Evolutionary conservation across 176 grass and related monocot species (phyloP), one percentile per base, ranked within the genome.

Genomic region (Hsuehochloa calcarea): DNA sequence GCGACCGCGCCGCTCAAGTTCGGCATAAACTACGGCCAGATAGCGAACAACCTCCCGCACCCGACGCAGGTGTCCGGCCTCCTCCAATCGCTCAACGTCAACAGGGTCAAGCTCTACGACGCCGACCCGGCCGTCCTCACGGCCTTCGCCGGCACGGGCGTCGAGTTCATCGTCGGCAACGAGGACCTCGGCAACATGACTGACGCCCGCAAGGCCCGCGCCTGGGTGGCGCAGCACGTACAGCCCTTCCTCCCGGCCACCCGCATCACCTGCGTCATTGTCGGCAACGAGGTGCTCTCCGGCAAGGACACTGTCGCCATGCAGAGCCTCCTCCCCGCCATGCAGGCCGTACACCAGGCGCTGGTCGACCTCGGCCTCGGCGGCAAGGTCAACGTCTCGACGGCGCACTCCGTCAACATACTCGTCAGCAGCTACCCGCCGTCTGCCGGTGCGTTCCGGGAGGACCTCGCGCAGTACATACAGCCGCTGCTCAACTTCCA

Each of bases 1-100:
- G 72, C 79, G 39, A 50, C 68, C 22, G 75, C 80, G 61, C 45
- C 81, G 20, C 71, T 67, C 22, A 87, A 84, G 85, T 88, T 92
- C 64, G 94, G 94, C 34, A 97, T 97, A 80, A 97, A 97, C 74
- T 97, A 97, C 37, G 94, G 94, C 14, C 94, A 97, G 74, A 78
- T 97, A 6, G 94, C 91, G 49, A 81, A 92, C 79, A 90, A 97
- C 74, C 89, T 97, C 0, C 94, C 91, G 0, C 76, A 78, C 38
- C 94, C 89, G 50, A 4, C 87, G 11, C 85, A 92, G 80, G 94
- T 97, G 22, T 87, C 84, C 8, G 84, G 62, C 59, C 75, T 97
- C 22, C 82, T 97, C 65, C 89, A 68, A 52, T 90, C 91, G 11
- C 66, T 92, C 23, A 92, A 78, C 72, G 92, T 92, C 13, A 92